phyloP scores from a whole-genome alignment of 176 grass and related monocot genomes.

The Ensete glaucum region DNA sequence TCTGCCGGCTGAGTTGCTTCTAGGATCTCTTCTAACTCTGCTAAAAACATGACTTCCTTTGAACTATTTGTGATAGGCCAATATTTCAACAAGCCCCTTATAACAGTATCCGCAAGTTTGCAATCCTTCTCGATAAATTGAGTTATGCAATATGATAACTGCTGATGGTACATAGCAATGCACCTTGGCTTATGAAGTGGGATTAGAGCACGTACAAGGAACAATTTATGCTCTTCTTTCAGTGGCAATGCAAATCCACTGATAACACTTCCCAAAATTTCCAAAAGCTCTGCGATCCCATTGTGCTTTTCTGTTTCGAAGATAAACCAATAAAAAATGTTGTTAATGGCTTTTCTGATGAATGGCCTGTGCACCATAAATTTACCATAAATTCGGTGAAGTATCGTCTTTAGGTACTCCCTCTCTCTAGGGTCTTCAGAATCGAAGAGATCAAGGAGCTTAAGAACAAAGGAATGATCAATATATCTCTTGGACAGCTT shows the following conservation, averaged over 20 bases:
- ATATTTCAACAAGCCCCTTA: constrained; percentile 27
- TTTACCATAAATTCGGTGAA: constrained; percentile 25
- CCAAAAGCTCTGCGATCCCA: constrained; percentile 24
- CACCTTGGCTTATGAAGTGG: constrained; percentile 28
- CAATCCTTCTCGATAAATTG: constrained; percentile 29
- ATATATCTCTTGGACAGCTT: constrained; percentile 22
- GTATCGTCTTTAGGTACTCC: constrained; percentile 26
- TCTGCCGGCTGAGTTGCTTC: constrained; percentile 24
- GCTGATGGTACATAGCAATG: constrained; percentile 21
- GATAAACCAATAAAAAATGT: constrained; percentile 21
- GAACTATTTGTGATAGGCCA: constrained; percentile 30
- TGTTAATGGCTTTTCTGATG: constrained; percentile 26
- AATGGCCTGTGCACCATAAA: constrained; percentile 27
- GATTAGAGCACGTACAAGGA: constrained; percentile 21
- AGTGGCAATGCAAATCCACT: constrained; percentile 24
- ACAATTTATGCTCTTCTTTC: constrained; percentile 25
- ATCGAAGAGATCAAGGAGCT: constrained; percentile 26
- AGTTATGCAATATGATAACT: constrained; percentile 26
- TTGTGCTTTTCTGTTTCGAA: constrained; percentile 20
- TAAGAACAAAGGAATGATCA: constrained; percentile 27
- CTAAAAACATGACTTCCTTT: constrained; percentile 26
- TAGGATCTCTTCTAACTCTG: constrained; percentile 25
- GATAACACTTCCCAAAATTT: constrained; percentile 26
- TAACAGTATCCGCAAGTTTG: constrained; percentile 20
- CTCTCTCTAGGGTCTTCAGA: constrained; percentile 34